Conservation (phyloP, 2,329 filamentous ascomycete species). For the Acarospora socialis region DNA sequence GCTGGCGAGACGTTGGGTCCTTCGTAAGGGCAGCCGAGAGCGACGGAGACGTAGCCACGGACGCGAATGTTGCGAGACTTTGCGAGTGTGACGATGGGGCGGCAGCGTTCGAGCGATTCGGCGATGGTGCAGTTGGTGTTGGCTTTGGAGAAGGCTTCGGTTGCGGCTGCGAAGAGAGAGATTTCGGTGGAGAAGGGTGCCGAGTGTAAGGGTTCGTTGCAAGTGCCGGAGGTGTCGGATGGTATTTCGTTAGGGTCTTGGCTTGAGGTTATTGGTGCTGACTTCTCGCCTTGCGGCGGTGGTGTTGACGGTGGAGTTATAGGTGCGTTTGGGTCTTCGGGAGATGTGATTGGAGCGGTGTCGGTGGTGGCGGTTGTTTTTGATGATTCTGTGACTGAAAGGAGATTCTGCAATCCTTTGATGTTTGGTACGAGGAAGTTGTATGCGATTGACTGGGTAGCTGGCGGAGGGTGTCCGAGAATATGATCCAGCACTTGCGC, state of each 20-base stretch:
- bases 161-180: slow-evolving; percentile 51
- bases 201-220: slow-evolving; percentile 2
- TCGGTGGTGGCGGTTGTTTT: slow-evolving; percentile 27
- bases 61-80: slow-evolving; percentile 43
- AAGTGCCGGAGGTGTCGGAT: slow-evolving; percentile 7
- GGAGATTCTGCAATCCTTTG: slow-evolving; percentile 45
- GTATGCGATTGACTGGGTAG: slow-evolving; percentile 41
- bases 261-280: slow-evolving; percentile 29
- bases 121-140: slow-evolving; percentile 53
- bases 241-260: slow-evolving; percentile 27
- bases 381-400: too few species aligned
- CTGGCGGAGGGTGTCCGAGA: slow-evolving; percentile 34
- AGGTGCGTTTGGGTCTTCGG: slow-evolving; percentile 24
- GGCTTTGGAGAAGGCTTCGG: slow-evolving; percentile 48
- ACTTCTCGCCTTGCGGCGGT: slow-evolving; percentile 14
- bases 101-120: slow-evolving; percentile 45
- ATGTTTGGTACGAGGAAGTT: slow-evolving; percentile 53
- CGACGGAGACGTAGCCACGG: slow-evolving; percentile 50
- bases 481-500: slow-evolving; percentile 44
- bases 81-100: slow-evolving; percentile 42
- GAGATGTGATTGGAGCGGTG: slow-evolving; percentile 19
- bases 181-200: slow-evolving; percentile 33
- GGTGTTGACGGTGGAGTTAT: slow-evolving; percentile 19
- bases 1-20: slow-evolving; percentile 46
- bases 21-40: slow-evolving; percentile 52